Conservation (phyloP, 2,329 filamentous ascomycete species). For the Septoria petroselini region DNA sequence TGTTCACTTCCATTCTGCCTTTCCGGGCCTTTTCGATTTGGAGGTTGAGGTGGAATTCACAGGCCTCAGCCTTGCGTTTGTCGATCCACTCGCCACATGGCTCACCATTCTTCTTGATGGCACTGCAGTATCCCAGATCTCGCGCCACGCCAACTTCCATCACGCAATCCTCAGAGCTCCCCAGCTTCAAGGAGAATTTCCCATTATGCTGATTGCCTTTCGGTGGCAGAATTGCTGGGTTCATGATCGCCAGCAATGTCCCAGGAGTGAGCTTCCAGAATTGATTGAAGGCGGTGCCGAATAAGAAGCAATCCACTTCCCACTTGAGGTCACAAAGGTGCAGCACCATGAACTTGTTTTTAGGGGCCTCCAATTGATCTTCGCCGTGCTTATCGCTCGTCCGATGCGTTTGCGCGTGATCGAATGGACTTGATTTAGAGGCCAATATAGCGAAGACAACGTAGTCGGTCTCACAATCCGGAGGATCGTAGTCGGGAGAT, state of each 20-base stretch:
- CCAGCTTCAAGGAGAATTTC: constrained; percentile 79
- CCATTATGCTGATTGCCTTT: constrained; percentile 73
- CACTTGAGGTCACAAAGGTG: constrained; percentile 83
- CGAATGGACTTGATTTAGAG: constrained; percentile 77
- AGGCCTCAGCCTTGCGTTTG: constrained; percentile 80
- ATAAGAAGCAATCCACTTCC: constrained; percentile 89
- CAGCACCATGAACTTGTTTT: constrained; percentile 89
- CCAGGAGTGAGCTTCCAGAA: constrained; percentile 93
- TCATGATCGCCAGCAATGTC: constrained; percentile 88
- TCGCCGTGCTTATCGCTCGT: constrained; percentile 50
- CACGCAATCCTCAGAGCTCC: constrained; percentile 81
- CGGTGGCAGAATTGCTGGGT: constrained; percentile 86
- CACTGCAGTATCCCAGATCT: constrained; percentile 86
- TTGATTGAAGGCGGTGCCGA: constrained; percentile 81
- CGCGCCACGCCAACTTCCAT: constrained; percentile 82
- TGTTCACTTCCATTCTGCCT: constrained; percentile 75
- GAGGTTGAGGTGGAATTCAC: constrained; percentile 86
- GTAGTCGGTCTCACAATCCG: constrained; percentile 81
- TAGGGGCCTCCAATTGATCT: constrained; percentile 48
- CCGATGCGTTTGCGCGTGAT: constrained; percentile 51
- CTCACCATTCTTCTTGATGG: constrained; percentile 77
- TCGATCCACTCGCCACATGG: constrained; percentile 84
- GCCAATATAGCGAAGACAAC: constrained; percentile 86
- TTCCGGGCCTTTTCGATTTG: constrained; percentile 69
- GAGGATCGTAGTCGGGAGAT: constrained; percentile 73